Evolutionary conservation across 352 stramenopile genomes (phyloP).

Genomic region (Phytophthora tubulina): DNA sequence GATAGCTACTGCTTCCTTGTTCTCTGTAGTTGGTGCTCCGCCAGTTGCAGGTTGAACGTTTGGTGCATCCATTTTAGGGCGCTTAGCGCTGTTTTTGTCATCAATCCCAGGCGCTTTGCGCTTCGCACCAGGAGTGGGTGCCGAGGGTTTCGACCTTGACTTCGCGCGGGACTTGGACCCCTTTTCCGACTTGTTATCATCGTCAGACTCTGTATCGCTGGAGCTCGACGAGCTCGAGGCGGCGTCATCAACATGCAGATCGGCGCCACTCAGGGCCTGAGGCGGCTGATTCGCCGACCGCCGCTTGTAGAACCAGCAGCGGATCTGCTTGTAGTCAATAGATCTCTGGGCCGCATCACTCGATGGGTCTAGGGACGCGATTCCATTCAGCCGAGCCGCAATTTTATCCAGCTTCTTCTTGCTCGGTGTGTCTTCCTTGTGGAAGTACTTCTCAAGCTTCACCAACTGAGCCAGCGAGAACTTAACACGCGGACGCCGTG

Average conservation of each 20-base stretch:
- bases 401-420: constrained; percentile 86
- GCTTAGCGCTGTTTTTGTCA: constrained; percentile 39
- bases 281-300: constrained; percentile 80
- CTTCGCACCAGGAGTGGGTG: constrained; percentile 29
- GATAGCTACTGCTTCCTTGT: constrained; percentile 14
- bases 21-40: constrained; percentile 9
- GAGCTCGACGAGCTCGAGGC: constrained; percentile 59
- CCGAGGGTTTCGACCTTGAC: constrained; percentile 38
- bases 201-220: constrained; percentile 78
- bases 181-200: constrained; percentile 55
- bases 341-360: constrained; percentile 68
- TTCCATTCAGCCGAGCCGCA: constrained; percentile 76
- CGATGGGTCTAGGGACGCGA: constrained; percentile 58
- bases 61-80: constrained; percentile 43
- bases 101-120: constrained; percentile 39
- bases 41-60: neutral
- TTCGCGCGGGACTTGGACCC: constrained; percentile 40
- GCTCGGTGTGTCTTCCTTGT: constrained; percentile 84
- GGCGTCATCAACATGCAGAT: constrained; percentile 56
- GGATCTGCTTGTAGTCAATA: constrained; percentile 90
- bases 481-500: constrained; percentile 73
- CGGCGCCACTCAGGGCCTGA: constrained; percentile 67
- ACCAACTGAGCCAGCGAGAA: constrained; percentile 82
- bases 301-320: constrained; percentile 91
- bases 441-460: constrained; percentile 85